Evolutionary conservation across 202 grass and related monocot species (phyloP), one percentile per base, ranked within the genome.

Genomic region (Bolboschoenoplectus hybrid): DNA sequence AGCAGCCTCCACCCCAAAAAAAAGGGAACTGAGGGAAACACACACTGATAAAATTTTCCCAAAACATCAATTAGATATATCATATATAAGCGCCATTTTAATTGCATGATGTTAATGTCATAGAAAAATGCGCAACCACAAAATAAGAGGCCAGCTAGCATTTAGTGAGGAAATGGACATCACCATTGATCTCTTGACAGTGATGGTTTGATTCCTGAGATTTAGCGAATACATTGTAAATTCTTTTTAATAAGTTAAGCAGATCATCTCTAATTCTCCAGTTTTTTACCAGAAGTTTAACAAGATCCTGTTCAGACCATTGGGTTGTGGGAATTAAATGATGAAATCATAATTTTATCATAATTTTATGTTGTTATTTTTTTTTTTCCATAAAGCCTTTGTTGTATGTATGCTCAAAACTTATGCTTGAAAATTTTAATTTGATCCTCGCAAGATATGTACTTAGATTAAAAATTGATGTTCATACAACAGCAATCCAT

Each of bases 91-190:
- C 17, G 3, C 60, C 56, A 20, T 63, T 20, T 26, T 63, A 63
- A 63, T 63, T 26, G 60, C 19, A 63, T 63, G 60, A 63, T 63
- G 60, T n/a, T 63, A 63, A 63, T 63, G 60, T 63, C 60, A 63
- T 63, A 20, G 60, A 63, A 63, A 63, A 63, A 63, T 12, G 60
- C 26, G 60, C n/a, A n/a, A n/a, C n/a, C n/a, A n/a, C n/a, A n/a
- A n/a, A n/a, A n/a, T n/a, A n/a, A n/a, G 11, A 13, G 20, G 8
- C 17, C 51, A 55, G n/a, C 17, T n/a, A 63, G 60, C 60, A 63
- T 63, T 26, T 14, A 55, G 11, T 55, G 60, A 26, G 60, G 60
- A 26, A 63, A 63, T 63, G 6, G 60, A 26, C 60, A 63, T 63
- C 60, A n/a, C 3, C 60, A 6, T 63, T 63, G 60, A 63, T 63